Base-by-base conservation (phyloP, 345 rosid species). In the Orychophragmus violaceus region DNA sequence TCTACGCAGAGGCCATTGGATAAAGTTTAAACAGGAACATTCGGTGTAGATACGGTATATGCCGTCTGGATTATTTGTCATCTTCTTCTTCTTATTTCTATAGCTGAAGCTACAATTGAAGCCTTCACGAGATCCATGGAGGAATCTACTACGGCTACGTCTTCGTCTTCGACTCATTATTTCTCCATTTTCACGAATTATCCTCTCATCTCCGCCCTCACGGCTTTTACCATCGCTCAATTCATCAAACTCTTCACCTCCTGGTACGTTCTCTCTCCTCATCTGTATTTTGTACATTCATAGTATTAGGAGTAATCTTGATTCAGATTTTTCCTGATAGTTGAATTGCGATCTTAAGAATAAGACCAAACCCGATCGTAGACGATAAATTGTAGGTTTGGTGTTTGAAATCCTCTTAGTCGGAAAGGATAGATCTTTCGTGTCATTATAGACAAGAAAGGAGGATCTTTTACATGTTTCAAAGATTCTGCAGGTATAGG, bases 181-280 rank as follows among this genome's bases (percentile, higher is more conserved):
- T 62, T 77, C 5, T 80, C 89, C 4, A 24, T 84, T 5, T 56
- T 81, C 35, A 67, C 82, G 6, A 91, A 89, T 69, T 89, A 79
- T 50, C 94, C 91, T 64, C 89, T 91, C 30, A 56, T 87, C 42
- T 82, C 82, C 27, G 87, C 98, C 70, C 3, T 87, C 23, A 65
- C 77, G 0, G 72, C 93, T 32, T 83, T 87, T 54, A 73, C 81
- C 28, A 52, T 92, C 53, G 90, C 92, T 52, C 98, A 92, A 69
- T 76, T 77, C 62, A 72, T 69, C 77, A 89, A 92, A 82, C 41
- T 85, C 77, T 83, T 89, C 80, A 82, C 89, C 77, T 64, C 83
- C 82, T 84, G 95, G 96, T 87, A 85, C 67, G 18, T 32, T 58
- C 17, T 27, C 3, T 42, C 35, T 57, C 0, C 36, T 7, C 24